Evolutionary conservation across 345 rosid species (phyloP).

Genomic region (Eucalyptus viminalis): DNA sequence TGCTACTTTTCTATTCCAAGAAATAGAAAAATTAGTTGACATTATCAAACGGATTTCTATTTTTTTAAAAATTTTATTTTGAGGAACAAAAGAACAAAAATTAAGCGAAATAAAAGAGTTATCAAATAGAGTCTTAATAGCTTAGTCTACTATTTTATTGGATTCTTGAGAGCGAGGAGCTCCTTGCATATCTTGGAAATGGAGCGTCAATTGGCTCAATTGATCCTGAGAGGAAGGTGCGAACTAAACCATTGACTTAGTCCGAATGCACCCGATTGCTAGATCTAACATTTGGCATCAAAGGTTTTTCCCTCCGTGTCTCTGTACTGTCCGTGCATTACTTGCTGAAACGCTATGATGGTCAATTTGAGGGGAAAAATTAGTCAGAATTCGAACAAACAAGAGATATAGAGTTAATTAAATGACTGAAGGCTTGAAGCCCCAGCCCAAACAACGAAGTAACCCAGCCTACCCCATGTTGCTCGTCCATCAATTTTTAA

Average conservation of each 20-base stretch:
- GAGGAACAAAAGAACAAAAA: no score
- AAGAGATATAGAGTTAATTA: neutral
- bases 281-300: neutral
- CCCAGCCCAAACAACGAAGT: neutral
- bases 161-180: neutral
- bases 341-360: neutral
- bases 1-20: rapidly evolving
- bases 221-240: neutral
- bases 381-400: neutral
- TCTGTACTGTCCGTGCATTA: neutral
- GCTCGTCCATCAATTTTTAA: neutral
- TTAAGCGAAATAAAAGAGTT: no score
- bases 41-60: rapidly evolving
- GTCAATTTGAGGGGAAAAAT: neutral
- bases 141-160: neutral
- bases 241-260: neutral
- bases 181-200: neutral
- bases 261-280: neutral
- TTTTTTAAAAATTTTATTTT: no score
- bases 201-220: neutral
- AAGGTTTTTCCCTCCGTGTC: neutral
- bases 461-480: neutral
- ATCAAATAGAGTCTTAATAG: rapidly evolving
- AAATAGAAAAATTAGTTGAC: no score
- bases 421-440: neutral